Percentiles rank a stretch among this genome's conserved stretches.
Conservation (phyloP, 371 early-diverging fungal species). For the Zychaea mexicana region DNA sequence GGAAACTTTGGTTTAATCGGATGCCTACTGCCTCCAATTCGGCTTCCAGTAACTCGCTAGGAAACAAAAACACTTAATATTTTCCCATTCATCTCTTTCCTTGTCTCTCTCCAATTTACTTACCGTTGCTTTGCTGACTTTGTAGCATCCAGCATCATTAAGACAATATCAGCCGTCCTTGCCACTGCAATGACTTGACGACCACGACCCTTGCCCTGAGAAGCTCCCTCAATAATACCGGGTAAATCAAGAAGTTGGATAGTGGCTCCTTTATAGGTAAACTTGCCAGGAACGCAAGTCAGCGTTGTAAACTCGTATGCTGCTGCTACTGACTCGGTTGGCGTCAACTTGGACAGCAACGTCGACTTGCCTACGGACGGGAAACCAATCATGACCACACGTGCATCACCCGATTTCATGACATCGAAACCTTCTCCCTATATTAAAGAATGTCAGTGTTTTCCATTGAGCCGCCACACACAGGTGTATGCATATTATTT, state of each 20-base stretch:
- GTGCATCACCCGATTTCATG: constrained; percentile 97
- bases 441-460: too few relatives aligned
- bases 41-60: constrained; percentile 87
- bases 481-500: too few relatives aligned
- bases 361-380: constrained; percentile 99
- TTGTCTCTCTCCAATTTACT: constrained; percentile 4
- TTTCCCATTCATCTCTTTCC: neutral
- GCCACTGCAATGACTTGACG: constrained; percentile 97
- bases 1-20: constrained; percentile 89
- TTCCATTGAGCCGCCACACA: too few relatives aligned
- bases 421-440: constrained; percentile 98
- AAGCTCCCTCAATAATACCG: constrained; percentile 94
- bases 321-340: constrained; percentile 92
- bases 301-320: constrained; percentile 99
- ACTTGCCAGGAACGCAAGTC: constrained; percentile 98
- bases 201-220: constrained; percentile 98
- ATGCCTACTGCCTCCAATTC: constrained; percentile 99
- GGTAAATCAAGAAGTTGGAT: constrained; percentile 94
- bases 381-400: constrained; percentile 98
- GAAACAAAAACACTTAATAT: neutral
- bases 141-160: constrained; percentile 99
- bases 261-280: constrained; percentile 97
- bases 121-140: constrained; percentile 83
- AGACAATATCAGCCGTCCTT: constrained; percentile 95
- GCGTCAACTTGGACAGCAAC: constrained; percentile 93